Percentiles rank a stretch among this genome's conserved stretches.
Evolutionary conservation across 805 yeast genomes (phyloP).

Genomic region (Starmera quercuum): DNA sequence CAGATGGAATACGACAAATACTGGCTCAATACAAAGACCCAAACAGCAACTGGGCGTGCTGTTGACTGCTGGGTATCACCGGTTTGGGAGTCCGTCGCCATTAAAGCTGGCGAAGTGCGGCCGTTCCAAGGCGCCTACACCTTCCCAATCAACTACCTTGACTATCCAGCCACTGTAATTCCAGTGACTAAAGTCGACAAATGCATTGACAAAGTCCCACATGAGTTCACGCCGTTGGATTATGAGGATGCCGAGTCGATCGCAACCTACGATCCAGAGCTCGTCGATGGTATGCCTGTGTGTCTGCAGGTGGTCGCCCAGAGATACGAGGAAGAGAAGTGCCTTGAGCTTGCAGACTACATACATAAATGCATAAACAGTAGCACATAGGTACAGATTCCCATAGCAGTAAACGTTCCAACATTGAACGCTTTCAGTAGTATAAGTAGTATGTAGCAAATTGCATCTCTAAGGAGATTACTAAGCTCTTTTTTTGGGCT

Average conservation of each 20-base stretch:
- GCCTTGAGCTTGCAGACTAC: too few species aligned
- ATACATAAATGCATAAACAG: too few species aligned
- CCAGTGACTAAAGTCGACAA: slow-evolving; percentile 32
- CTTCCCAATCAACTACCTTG: slow-evolving; percentile 25
- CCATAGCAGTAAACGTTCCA: too few species aligned
- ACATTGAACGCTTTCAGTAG: too few species aligned
- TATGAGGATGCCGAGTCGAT: slow-evolving; percentile 21
- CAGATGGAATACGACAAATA: slow-evolving; percentile 26
- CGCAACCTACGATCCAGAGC: slow-evolving; percentile 26
- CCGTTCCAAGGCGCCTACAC: slow-evolving; percentile 28
- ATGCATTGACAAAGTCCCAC: slow-evolving; percentile 20
- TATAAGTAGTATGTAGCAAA: too few species aligned
- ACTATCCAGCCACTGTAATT: slow-evolving; percentile 27
- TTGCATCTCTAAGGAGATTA: too few species aligned
- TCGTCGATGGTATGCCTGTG: slow-evolving; percentile 33
- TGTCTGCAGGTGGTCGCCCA: slow-evolving; percentile 43
- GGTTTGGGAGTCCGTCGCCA: slow-evolving; percentile 27
- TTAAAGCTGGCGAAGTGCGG: slow-evolving; percentile 17
- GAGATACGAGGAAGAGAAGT: slow-evolving; percentile 47
- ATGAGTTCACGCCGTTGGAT: slow-evolving; percentile 16
- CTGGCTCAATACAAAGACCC: slow-evolving; percentile 23
- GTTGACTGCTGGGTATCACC: slow-evolving; percentile 38
- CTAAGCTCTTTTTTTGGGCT: too few species aligned
- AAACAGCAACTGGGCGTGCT: slow-evolving; percentile 25
- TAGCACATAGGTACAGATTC: too few species aligned